Base-by-base conservation (phyloP, 805 yeast species). In the Candida incommunis region DNA sequence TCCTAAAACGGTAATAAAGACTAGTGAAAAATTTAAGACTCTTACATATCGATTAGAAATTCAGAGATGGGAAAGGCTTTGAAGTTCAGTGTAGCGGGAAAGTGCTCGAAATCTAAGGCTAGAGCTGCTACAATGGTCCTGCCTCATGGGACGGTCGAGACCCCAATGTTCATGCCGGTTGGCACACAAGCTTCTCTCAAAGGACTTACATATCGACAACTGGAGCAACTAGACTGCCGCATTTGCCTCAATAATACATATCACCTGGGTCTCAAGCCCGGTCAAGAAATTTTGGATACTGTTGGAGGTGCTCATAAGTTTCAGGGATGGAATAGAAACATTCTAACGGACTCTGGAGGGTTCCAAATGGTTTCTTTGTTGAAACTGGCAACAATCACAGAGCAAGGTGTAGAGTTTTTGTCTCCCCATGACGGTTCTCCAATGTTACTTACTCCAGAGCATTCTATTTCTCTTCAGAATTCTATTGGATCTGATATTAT, bases 111-210 rank as follows among this genome's bases (percentile, higher is more conserved):
- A 21, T 58, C 71, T 11, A 65, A 65, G 48, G 72, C 72, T 16
- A 59, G 72, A 9, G 72, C 71, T 3, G 59, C 70, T 29, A 58
- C 52, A 21, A 57, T 68, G 66, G 53, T 51, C 18, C 59, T 67
- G 40, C 71, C 71, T 11, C 72, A 68, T 50, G 71, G 71, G 4
- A 49, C 58, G 5, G 65, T 67, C 5, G 57, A 63, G 37, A 65
- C 72, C 2, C 72, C 72, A 2, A 69, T 67, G 58, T 68, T 67
- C 51, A 68, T 68, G 71, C 72, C 72, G 1, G 72, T 67, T 2
- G 71, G 70, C 41, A 66, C 71, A 21, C 72, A 68, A 55, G 72
- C 72, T 3, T 61, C 71, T 3, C 56, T 68, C 29, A 68, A 68
- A 50, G 72, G 72, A 9, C 53, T 68, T 35, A 68, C 71, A 2